Conservation (phyloP, 805 yeast genomes). For the Ogataea ganodermae region DNA sequence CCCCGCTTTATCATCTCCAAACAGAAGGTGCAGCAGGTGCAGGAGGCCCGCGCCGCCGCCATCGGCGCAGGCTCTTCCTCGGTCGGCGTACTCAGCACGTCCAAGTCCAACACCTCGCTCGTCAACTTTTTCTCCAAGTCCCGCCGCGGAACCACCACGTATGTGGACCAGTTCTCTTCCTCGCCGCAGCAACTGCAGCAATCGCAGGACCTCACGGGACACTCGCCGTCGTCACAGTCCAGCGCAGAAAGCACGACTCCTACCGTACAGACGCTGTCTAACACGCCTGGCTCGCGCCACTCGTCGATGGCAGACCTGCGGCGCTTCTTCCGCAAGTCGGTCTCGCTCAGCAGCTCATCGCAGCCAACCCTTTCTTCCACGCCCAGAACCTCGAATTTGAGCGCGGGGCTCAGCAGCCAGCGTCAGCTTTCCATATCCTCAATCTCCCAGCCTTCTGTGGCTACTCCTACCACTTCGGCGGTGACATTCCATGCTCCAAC, state of each 20-base stretch:
- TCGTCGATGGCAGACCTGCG: slow-evolving; percentile 79
- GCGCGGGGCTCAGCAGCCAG: slow-evolving; percentile 39
- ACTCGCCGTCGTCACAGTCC: slow-evolving; percentile 36
- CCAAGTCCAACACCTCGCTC: slow-evolving; percentile 47
- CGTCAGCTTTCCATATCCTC: slow-evolving; percentile 26
- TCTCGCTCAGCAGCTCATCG: slow-evolving; percentile 22
- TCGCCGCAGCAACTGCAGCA: slow-evolving; percentile 34
- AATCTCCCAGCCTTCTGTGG: slow-evolving; percentile 14
- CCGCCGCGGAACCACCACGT: slow-evolving; percentile 40
- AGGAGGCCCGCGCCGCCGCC: slow-evolving; percentile 44
- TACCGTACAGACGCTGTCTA: slow-evolving; percentile 5
- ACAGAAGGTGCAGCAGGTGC: slow-evolving; percentile 63
- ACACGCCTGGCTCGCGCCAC: slow-evolving; percentile 54
- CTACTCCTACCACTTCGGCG: slow-evolving; percentile 14
- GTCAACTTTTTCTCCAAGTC: slow-evolving; percentile 53
- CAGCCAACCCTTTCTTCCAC: slow-evolving; percentile 23
- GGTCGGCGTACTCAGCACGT: slow-evolving; percentile 15
- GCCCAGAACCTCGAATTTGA: slow-evolving; percentile 36
- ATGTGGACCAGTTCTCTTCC: slow-evolving; percentile 29
- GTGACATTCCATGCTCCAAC: slow-evolving; percentile 21
- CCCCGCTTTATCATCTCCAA: slow-evolving; percentile 83
- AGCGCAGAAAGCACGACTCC: slow-evolving; percentile 26
- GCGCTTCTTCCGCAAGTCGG: slow-evolving; percentile 62
- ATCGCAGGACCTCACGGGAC: slow-evolving; percentile 32
- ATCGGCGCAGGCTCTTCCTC: slow-evolving; percentile 10